Evolutionary conservation across 495 filamentous ascomycete genomes (phyloP), one percentile per base, ranked within the genome.

Genomic region (Cercophora samala): DNA sequence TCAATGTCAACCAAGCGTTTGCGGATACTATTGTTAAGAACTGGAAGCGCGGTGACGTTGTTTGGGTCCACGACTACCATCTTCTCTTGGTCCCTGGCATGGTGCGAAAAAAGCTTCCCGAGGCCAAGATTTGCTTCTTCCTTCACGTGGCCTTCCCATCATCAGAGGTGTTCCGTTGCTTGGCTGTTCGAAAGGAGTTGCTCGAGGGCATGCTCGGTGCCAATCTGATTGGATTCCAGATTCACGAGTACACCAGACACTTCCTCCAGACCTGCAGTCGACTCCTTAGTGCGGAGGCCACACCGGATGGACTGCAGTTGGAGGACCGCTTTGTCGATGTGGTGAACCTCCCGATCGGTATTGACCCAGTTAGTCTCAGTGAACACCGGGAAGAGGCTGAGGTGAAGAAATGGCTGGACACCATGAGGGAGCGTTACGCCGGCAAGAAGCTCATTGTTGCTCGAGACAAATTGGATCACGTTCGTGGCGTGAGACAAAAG

Each of bases 11-110:
- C 79, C 89, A 93, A 76, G 91, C 88, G 3, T 96, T 97, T 76
- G 93, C 93, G 5, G 89, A 97, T 71, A 88, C 87, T 71, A 93
- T 97, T 62, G 86, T 95, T 32, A 89, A 88, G 76, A 91, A 91
- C 77, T 97, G 93, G 87, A 96, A 96, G 78, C 87, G 89, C 4
- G 92, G 91, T 25, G 93, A 97, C 76, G 86, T 87, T 46, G 91
- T 97, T 65, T 97, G 93, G 93, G 81, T 97, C 66, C 91, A 97
- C 76, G 93, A 97, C 75, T 97, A 97, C 73, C 93, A 97, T 73
- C 82, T 97, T 18, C 81, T 96, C 11, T 81, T 97, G n/a, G 91
- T 97, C n/a, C 93, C 93, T 1, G 83, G 80, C 21, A 97, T 97
- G 93, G 81, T 97, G 32, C 88, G 93, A 23, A 89, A 94, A 79